These are phyloP conservation scores for Fistulifera pelliculosa DNA, from an alignment of 108 stramenopile genomes.

Conservation along the genomic window DNA sequence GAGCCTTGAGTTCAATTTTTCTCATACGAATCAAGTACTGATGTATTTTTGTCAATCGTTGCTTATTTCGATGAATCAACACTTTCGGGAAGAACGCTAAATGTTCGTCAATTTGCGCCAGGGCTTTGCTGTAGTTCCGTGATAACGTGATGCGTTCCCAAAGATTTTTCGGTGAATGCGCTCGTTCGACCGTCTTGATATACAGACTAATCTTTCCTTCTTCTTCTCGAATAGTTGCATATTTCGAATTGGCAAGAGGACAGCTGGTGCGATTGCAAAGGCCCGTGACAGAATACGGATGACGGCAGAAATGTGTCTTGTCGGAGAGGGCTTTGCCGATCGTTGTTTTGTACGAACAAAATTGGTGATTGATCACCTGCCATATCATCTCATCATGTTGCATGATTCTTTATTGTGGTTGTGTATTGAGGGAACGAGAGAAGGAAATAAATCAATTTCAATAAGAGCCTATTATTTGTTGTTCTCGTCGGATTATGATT, in stretches of 20 bases:
- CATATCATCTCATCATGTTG: slow-evolving; percentile 98
- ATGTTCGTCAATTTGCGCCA: slow-evolving; percentile 85
- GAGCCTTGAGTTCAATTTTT: slow-evolving; percentile 83
- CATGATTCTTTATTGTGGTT: slow-evolving; percentile 49
- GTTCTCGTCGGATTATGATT: too few relatives aligned
- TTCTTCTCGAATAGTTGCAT: slow-evolving; percentile 96
- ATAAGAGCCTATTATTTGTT: too few relatives aligned
- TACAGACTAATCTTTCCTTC: slow-evolving; percentile 86
- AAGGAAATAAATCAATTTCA: too few relatives aligned
- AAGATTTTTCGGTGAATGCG: slow-evolving; percentile 93
- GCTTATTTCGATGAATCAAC: slow-evolving; percentile 92
- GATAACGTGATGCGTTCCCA: slow-evolving; percentile 95
- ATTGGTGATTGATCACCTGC: slow-evolving; percentile 94
- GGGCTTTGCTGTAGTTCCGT: slow-evolving; percentile 88
- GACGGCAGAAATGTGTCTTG: slow-evolving; percentile 92
- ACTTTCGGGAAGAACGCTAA: slow-evolving; percentile 93
- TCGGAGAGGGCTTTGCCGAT: slow-evolving; percentile 75
- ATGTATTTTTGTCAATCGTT: slow-evolving; percentile 97
- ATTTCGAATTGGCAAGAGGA: slow-evolving; percentile 93
- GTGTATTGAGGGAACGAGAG: too few relatives aligned
- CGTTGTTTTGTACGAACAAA: slow-evolving; percentile 94
- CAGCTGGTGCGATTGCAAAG: slow-evolving; percentile 93
- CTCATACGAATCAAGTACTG: slow-evolving; percentile 97
- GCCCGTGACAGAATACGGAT: slow-evolving; percentile 94
- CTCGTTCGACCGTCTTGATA: slow-evolving; percentile 95